These are phyloP conservation scores for Yamadazyma olivae DNA, from an alignment of 805 yeast species.

Conservation along the genomic window DNA sequence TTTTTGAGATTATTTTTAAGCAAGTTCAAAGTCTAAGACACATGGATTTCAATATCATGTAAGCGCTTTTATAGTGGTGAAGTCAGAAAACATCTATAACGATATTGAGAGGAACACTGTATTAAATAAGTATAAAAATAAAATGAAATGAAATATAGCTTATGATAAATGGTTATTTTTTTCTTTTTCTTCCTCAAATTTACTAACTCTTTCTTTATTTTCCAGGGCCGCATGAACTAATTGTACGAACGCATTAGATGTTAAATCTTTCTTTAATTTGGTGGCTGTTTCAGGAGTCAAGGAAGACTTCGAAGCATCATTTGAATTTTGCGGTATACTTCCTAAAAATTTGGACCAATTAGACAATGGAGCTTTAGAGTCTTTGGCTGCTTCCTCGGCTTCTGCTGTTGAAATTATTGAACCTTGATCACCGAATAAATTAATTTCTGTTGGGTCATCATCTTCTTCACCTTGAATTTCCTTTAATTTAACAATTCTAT, in stretches of 20 bases:
- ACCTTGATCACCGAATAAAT: slow-evolving; percentile 37
- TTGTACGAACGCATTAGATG: slow-evolving; percentile 61
- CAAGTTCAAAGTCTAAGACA: too few relatives aligned
- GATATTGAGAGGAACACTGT: too few relatives aligned
- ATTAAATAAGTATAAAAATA: too few relatives aligned
- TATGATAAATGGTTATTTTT: neutral
- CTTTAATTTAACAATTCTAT: slow-evolving; percentile 71
- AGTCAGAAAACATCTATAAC: too few relatives aligned
- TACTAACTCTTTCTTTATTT: slow-evolving; percentile 47
- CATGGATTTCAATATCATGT: too few relatives aligned
- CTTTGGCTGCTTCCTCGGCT: slow-evolving; percentile 7
- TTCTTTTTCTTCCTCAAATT: slow-evolving; percentile 4
- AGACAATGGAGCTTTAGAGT: slow-evolving; percentile 15
- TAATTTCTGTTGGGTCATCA: slow-evolving; percentile 48
- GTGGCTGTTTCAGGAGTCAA: slow-evolving; percentile 12
- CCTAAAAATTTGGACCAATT: slow-evolving; percentile 29
- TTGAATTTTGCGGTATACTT: slow-evolving; percentile 18
- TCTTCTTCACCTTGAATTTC: slow-evolving; percentile 57
- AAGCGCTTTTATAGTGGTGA: too few relatives aligned
- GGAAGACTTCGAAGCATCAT: slow-evolving; percentile 21
- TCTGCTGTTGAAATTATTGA: slow-evolving; percentile 11
- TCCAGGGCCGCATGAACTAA: slow-evolving; percentile 66
- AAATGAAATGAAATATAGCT: too few relatives aligned
- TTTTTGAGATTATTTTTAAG: too few relatives aligned
- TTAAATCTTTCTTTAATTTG: slow-evolving; percentile 33